These are phyloP conservation scores for Rauvolfia tetraphylla DNA, from an alignment of 257 asterid genomes.

Conservation along the genomic window DNA sequence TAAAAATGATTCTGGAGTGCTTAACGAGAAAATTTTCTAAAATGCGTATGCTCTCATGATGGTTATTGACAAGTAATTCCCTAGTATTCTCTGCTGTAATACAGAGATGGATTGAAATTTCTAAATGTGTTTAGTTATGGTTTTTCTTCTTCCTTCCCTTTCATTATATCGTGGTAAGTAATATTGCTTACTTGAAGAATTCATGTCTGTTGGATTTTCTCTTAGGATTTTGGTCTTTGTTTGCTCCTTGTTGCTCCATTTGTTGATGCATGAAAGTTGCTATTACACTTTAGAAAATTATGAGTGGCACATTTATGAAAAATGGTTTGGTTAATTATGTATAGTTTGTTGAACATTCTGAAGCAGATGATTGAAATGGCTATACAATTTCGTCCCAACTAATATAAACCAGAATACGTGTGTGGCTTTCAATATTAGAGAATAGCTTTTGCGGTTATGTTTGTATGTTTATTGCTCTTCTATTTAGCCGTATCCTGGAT, in stretches of 20 bases:
- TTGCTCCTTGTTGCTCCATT: background rate
- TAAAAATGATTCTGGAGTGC: background rate
- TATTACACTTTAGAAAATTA: background rate
- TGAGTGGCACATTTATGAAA: background rate
- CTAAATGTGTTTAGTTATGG: too few species aligned
- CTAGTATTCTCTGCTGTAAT: background rate
- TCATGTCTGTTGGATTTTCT: background rate
- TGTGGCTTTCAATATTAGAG: background rate
- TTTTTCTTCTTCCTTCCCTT: background rate
- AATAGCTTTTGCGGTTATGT: background rate
- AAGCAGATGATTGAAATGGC: background rate
- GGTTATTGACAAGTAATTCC: background rate
- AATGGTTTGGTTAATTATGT: background rate
- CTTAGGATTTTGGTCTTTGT: background rate
- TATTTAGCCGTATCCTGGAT: background rate
- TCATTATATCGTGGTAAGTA: slow-evolving; percentile 1
- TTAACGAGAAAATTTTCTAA: background rate
- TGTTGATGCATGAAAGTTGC: background rate
- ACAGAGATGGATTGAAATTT: background rate
- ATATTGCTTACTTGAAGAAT: background rate
- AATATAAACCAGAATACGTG: background rate
- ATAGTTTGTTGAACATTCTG: background rate
- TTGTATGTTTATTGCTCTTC: background rate
- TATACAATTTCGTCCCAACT: background rate
- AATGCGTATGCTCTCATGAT: background rate